phyloP scores from a whole-genome alignment of 345 rosid genomes.

The Hibiscus trionum region DNA sequence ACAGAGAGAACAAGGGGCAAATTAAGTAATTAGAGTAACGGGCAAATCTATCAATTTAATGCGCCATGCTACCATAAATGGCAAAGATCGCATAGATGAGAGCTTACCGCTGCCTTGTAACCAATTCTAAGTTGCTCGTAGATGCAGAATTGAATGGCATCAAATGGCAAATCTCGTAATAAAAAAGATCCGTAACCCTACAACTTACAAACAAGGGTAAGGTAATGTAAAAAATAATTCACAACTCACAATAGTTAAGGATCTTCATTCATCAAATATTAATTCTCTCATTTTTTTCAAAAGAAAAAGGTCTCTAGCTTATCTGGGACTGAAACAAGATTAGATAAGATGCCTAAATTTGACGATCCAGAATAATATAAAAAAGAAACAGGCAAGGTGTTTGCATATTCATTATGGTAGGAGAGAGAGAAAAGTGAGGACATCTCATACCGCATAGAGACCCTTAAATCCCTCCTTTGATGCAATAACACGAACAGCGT shows the following conservation, averaged over 20 bases:
- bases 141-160: slow-evolving; percentile 92
- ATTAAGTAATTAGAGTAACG: background rate
- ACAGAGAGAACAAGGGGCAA: background rate
- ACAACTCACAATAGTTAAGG: slow-evolving; percentile 1
- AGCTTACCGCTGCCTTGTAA: slow-evolving; percentile 68
- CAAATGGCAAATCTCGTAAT: slow-evolving; percentile 90
- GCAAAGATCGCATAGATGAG: background rate
- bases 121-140: slow-evolving; percentile 92
- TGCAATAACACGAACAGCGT: slow-evolving; percentile 62
- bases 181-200: slow-evolving; percentile 91
- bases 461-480: slow-evolving; percentile 79
- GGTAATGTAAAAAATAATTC: background rate
- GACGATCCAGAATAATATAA: background rate
- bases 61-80: background rate
- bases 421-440: background rate
- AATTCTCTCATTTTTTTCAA: background rate
- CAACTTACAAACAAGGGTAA: slow-evolving; percentile 8
- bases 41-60: background rate
- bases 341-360: background rate
- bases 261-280: background rate
- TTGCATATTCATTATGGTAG: background rate
- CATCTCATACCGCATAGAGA: slow-evolving; percentile 70
- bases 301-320: background rate
- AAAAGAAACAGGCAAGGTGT: background rate
- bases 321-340: background rate